Base-by-base conservation (phyloP, 305 asterid species). In the Coffea humblotiana region DNA sequence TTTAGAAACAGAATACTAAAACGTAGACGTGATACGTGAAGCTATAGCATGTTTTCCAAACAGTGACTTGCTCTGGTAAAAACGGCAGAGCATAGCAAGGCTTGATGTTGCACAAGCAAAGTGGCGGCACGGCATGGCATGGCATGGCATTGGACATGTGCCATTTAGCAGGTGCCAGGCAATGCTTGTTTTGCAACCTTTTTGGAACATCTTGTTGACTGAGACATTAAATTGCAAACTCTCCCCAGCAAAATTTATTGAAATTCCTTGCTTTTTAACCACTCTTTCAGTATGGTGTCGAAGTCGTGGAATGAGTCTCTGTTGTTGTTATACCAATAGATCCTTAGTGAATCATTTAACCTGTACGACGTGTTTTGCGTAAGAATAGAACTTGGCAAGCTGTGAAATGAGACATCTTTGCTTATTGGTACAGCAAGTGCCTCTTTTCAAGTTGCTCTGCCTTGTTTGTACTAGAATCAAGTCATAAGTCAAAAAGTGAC, bases 1-100 rank as follows among this genome's bases (percentile, higher is more conserved):
- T 81, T 64, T 95, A 82, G 99, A 93, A 88, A 95, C 99, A 11
- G 96, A 92, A 77, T 93, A 93, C 85, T 95, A 80, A 88, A 37
- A 37, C 29, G 2, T n/a, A n/a, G 72, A 60, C 68, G 58, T 75
- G 37, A 68, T 68, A 25, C 70, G 48, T 49, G 78, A 29, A 73
- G 75, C 75, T 51, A 40, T 32, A 43, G 67, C 37, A 64, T 25
- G 48, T 45, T 10, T 29, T 76, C 61, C 35, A 54, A 51, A 29
- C 65, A 73, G 21, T 11, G 40, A 21, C 15, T n/a, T 71, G 0
- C 8, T 8, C 32, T 40, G 2, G 27, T n/a, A 12, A 6, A 23
- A 43, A 27, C 45, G 54, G 49, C 54, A 43, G 52, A 21, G 32
- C 32, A 40, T 70, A 19, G 54, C 54, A 2, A 1, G 12, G 13